These are phyloP conservation scores for Climacium dendroides DNA, from an alignment of 225 moss, liverwort and hornwort species.

Conservation along the genomic window DNA sequence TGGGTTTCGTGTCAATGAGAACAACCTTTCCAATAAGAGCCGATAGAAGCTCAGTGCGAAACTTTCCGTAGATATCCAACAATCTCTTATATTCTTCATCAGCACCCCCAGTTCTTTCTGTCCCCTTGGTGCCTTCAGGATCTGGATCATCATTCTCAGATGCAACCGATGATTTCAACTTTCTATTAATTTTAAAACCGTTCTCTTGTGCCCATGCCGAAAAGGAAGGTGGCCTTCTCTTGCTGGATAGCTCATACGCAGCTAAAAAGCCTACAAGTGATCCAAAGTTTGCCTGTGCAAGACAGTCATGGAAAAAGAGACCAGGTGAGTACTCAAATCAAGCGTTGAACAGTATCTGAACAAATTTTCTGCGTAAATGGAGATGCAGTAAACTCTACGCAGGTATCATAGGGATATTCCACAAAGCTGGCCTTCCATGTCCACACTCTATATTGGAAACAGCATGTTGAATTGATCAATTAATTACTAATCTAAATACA, in stretches of 20 bases:
- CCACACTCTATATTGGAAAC: not conserved
- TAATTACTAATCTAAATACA: not conserved
- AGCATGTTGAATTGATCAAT: not conserved
- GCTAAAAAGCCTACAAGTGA: slow-evolving; percentile 55
- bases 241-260: slow-evolving; percentile 51
- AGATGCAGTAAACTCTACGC: not conserved
- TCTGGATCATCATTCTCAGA: slow-evolving; percentile 1
- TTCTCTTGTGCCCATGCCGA: slow-evolving; percentile 40
- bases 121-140: not conserved
- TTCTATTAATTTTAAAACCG: slow-evolving; percentile 6
- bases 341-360: not conserved
- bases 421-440: not conserved
- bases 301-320: not conserved
- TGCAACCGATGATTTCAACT: slow-evolving; percentile 2
- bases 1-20: not conserved
- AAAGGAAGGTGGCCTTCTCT: slow-evolving; percentile 46
- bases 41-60: slow-evolving; percentile 20
- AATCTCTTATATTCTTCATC: slow-evolving; percentile 30
- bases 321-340: not conserved
- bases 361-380: not conserved
- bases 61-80: slow-evolving; percentile 28
- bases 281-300: slow-evolving; percentile 50
- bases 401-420: not conserved
- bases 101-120: slow-evolving; percentile 7
- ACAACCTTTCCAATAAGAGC: slow-evolving; percentile 48